A percentile compares a stretch with the other conserved stretches of the same genome.
Evolutionary conservation across 192 early-diverging fungal species (phyloP).

Genomic region (Backusella luteola): DNA sequence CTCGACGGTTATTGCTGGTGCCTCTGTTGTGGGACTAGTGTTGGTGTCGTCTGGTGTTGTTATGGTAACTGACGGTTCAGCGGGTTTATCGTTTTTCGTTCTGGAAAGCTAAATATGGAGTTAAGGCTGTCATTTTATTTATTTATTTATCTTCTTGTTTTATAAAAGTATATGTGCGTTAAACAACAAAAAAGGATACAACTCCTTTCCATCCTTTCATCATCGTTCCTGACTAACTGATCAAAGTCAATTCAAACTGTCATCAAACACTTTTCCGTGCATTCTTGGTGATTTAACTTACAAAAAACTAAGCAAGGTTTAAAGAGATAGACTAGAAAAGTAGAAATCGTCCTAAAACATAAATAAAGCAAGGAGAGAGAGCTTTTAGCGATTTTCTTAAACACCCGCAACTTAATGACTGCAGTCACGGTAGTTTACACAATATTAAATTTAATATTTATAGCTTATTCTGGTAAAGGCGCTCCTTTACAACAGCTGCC

Average conservation of each 20-base stretch:
- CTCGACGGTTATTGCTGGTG: background rate
- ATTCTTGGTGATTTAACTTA: too few relatives aligned
- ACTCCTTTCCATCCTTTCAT: conserved; percentile 38
- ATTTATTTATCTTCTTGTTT: background rate
- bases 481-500: too few relatives aligned
- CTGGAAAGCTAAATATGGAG: conserved; percentile 22
- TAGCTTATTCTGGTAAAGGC: too few relatives aligned
- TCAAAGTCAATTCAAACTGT: background rate
- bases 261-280: too few relatives aligned
- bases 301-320: too few relatives aligned
- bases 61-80: conserved; percentile 12
- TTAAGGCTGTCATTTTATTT: background rate
- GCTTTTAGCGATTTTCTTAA: too few relatives aligned
- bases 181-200: conserved; percentile 17
- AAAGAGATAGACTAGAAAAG: too few relatives aligned
- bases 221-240: conserved; percentile 13
- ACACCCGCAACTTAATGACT: too few relatives aligned
- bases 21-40: background rate
- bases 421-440: too few relatives aligned
- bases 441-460: too few relatives aligned
- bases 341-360: too few relatives aligned
- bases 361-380: too few relatives aligned
- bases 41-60: background rate
- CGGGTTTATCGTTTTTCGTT: conserved; percentile 18
- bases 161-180: background rate